These are phyloP conservation scores for Panicum miliaceum DNA, from an alignment of 176 grass and related monocot genomes.

Conservation along the genomic window DNA sequence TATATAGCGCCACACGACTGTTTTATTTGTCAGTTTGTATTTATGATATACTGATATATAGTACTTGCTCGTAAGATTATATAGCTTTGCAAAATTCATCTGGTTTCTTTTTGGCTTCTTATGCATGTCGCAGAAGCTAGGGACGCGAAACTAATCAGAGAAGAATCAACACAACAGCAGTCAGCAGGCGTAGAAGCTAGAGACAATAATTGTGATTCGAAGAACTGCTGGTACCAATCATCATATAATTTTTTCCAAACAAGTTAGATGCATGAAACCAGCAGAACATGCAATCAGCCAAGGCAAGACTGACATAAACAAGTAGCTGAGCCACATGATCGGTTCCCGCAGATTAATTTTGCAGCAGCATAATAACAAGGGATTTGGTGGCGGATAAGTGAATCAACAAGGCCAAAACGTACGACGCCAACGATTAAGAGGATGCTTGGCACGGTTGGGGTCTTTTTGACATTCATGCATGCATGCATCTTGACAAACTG, in stretches of 20 bases:
- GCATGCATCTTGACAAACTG: conserved; percentile 16
- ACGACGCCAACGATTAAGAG: not conserved
- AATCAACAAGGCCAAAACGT: not conserved
- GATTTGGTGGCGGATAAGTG: conserved; percentile 28
- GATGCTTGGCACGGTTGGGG: not conserved
- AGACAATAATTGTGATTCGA: conserved; percentile 21
- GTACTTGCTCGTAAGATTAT: not conserved
- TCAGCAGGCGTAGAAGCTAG: not conserved
- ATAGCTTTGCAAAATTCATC: conserved; percentile 5
- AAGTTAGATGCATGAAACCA: conserved; percentile 14
- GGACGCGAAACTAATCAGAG: conserved; percentile 19
- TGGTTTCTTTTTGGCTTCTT: conserved; percentile 15
- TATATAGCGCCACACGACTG: not conserved
- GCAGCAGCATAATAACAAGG: not conserved
- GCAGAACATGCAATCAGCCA: conserved; percentile 10
- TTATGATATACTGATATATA: not conserved
- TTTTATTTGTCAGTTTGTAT: conserved; percentile 18
- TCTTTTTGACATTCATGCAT: conserved; percentile 11
- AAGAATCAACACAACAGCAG: not conserved
- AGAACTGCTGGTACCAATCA: not conserved
- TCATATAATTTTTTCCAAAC: not conserved
- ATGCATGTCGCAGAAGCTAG: not conserved
- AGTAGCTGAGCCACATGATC: conserved; percentile 20
- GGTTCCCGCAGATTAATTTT: not conserved
- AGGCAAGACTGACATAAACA: conserved; percentile 22